Evolutionary conservation across 164 flowering plant genomes (phyloP), one percentile per base, ranked within the genome.

Genomic region (Litsea cubeba): DNA sequence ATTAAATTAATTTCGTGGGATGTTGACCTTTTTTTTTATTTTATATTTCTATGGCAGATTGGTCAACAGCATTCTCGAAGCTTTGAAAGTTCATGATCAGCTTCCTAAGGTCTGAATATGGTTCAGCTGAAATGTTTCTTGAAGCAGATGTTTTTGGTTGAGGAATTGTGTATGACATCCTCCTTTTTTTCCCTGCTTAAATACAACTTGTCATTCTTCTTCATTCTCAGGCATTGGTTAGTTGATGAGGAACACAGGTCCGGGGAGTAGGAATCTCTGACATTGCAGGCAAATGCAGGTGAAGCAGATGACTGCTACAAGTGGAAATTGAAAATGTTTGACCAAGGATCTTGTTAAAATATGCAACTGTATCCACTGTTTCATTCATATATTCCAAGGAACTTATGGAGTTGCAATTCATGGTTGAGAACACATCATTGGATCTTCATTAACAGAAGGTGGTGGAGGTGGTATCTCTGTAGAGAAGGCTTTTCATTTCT

Each of bases 41-140:
- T n/a, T 2, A 18, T 17, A 4, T 54, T 54, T 54, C 17, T 15
- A 40, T 76, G 71, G 65, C 87, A 92, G 97, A 79, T 94, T 97
- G 98, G 88, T 92, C 30, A 87, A 78, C 54, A 87, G 93, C 80
- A 88, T 94, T 65, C 80, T 89, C 35, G 94, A 94, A 75, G 97
- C 98, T 58, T 83, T 94, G 81, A 78, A 82, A 68, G 85, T 79
- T 58, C 85, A 87, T 78, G 84, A 83, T 75, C 76, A 80, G 58
- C 75, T 78, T 20, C 74, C 76, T 73, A 81, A 83, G 83, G 83
- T 82, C 58, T 50, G 68, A 49, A 40, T 69, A 5, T 35, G 20
- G 17, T 18, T 54, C 69, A 26, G n/a, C 69, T 65, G 26, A 22
- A 24, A 22, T n/a, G 22, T 54, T 70, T 65, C 46, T 17, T 5